Evolutionary conservation across 345 rosid genomes (phyloP).

Genomic region (Cochlearia excelsa): DNA sequence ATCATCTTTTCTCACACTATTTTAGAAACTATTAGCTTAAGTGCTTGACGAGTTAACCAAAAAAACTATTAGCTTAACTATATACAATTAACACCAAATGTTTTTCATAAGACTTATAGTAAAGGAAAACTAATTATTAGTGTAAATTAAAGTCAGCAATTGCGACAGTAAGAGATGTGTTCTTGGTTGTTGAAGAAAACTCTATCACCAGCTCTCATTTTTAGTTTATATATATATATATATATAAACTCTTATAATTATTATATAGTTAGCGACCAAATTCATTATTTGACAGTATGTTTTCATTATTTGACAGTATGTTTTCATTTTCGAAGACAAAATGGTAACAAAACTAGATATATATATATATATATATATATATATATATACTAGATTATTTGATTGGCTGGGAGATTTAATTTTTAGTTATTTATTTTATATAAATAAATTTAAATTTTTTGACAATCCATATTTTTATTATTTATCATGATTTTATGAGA

Average conservation of each 20-base stretch:
- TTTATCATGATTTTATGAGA: no score
- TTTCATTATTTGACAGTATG: slow-evolving; percentile 3
- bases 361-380: background rate
- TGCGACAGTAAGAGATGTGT: slow-evolving; percentile 21
- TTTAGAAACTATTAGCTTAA: background rate
- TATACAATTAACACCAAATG: background rate
- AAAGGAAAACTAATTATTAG: background rate
- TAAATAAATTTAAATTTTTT: no score
- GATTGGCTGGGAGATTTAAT: no score
- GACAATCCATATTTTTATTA: no score
- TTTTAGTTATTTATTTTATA: no score
- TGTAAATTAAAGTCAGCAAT: slow-evolving; percentile 24
- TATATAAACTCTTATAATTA: background rate
- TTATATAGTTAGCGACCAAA: slow-evolving; percentile 17
- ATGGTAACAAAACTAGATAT: background rate
- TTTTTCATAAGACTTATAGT: background rate
- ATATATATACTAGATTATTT: no score
- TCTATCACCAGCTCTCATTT: slow-evolving; percentile 3
- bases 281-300: slow-evolving; percentile 1
- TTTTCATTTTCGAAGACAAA: slow-evolving; percentile 21
- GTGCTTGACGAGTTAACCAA: no score
- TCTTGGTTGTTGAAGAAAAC: slow-evolving; percentile 12
- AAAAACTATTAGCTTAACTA: no score
- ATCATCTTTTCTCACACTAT: background rate
- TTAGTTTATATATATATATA: no score